Evolutionary conservation across 2,329 filamentous ascomycete genomes (phyloP).

Genomic region (Annulohypoxylon truncatum): DNA sequence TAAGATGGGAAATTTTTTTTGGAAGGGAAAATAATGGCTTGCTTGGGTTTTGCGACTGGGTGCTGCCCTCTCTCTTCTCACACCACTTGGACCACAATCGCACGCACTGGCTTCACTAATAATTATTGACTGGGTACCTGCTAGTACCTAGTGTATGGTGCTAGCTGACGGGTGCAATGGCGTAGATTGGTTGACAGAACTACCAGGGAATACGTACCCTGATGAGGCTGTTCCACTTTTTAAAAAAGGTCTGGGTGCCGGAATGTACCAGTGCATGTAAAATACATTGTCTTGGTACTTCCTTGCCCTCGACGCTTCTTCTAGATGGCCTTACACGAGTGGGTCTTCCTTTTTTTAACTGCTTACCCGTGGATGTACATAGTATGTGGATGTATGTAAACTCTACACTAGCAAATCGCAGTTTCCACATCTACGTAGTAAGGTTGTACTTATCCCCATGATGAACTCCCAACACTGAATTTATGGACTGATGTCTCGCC

Average conservation of each 20-base stretch:
- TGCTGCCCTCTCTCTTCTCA: conserved; percentile 13
- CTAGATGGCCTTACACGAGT: neutral
- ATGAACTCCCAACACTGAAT: neutral
- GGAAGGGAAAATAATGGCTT: conserved; percentile 43
- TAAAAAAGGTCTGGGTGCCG: conserved; percentile 21
- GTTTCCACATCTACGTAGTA: neutral
- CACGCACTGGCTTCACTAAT: conserved; percentile 10
- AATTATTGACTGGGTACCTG: neutral
- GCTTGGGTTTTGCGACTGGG: conserved; percentile 38
- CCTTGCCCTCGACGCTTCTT: neutral
- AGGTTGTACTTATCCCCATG: neutral
- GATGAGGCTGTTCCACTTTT: conserved; percentile 15
- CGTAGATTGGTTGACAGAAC: conserved; percentile 11
- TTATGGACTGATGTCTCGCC: conserved; percentile 1
- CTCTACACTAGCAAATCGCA: conserved; percentile 1
- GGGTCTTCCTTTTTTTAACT: neutral
- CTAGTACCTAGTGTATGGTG: conserved; percentile 10
- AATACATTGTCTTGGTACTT: conserved; percentile 18
- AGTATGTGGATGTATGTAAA: neutral
- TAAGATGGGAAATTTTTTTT: conserved; percentile 47
- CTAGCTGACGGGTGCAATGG: neutral
- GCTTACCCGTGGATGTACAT: neutral
- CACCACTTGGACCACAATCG: conserved; percentile 14
- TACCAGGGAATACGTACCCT: neutral
- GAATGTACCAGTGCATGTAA: conserved; percentile 3